phyloP scores from a whole-genome alignment of 306 rosid species.

The Cicer pinnatifidum region DNA sequence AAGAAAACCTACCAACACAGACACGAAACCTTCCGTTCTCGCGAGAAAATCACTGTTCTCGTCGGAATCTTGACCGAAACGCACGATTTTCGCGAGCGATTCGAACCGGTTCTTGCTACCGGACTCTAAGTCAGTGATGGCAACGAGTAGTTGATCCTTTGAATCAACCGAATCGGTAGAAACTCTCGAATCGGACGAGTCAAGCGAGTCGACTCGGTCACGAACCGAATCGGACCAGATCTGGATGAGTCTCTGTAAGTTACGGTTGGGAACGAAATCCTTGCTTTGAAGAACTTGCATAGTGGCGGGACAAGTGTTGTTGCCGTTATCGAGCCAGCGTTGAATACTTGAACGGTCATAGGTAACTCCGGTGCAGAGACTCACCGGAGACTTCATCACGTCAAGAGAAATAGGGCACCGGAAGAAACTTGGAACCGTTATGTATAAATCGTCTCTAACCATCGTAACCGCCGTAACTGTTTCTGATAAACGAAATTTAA shows the following conservation, averaged over 20 bases:
- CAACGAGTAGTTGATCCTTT: slow-evolving; percentile 46
- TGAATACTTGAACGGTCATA: slow-evolving; percentile 96
- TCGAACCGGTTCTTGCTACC: slow-evolving; percentile 14
- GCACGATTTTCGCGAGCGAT: slow-evolving; percentile 51
- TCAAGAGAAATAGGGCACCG: slow-evolving; percentile 88
- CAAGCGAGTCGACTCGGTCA: slow-evolving; percentile 51
- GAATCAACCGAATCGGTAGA: slow-evolving; percentile 39
- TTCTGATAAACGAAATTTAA: neutral
- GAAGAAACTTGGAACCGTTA: slow-evolving; percentile 77
- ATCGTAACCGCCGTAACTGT: slow-evolving; percentile 38
- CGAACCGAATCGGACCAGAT: slow-evolving; percentile 84
- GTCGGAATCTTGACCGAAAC: slow-evolving; percentile 64
- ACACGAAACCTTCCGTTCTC: slow-evolving; percentile 51
- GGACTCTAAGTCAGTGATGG: slow-evolving; percentile 43
- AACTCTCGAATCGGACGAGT: slow-evolving; percentile 49
- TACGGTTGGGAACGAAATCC: slow-evolving; percentile 81
- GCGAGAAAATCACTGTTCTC: slow-evolving; percentile 67
- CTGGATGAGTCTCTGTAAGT: slow-evolving; percentile 84
- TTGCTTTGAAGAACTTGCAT: slow-evolving; percentile 84
- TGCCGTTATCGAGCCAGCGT: slow-evolving; percentile 93
- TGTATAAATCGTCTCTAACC: slow-evolving; percentile 77
- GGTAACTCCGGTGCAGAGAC: slow-evolving; percentile 91
- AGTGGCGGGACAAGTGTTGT: slow-evolving; percentile 98
- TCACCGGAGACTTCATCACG: slow-evolving; percentile 93
- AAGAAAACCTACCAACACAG: slow-evolving; percentile 59